Percentiles rank a stretch among this genome's conserved stretches.
These are phyloP conservation scores for Tagetes erecta DNA, from an alignment of 129 eudicot species.

Conservation along the genomic window DNA sequence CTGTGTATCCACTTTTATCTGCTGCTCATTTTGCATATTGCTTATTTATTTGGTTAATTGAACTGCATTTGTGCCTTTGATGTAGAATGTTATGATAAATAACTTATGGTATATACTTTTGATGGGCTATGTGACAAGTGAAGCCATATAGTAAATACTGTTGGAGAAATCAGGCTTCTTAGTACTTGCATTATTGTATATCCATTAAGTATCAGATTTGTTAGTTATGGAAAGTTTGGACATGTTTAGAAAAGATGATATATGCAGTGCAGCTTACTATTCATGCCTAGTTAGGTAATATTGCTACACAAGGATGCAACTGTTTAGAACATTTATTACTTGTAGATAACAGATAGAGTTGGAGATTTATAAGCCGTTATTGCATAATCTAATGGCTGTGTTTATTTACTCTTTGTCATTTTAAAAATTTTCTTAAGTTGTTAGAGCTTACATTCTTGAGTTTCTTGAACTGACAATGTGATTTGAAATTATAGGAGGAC, in stretches of 20 bases:
- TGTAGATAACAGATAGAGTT: conserved; percentile 11
- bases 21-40: not conserved
- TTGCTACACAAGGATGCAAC: not conserved
- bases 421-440: not conserved
- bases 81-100: conserved; percentile 2
- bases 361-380: not conserved
- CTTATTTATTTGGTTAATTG: conserved; percentile 3
- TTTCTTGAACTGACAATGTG: conserved; percentile 22
- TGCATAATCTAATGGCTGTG: conserved; percentile 19
- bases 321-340: conserved; percentile 18
- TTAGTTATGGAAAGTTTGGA: conserved; percentile 11
- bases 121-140: conserved; percentile 9
- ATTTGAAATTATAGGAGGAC: conserved; percentile 64
- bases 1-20: not conserved
- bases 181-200: too few relatives aligned
- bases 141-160: not conserved
- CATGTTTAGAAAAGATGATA: conserved; percentile 3
- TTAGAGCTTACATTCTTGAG: not conserved
- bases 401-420: conserved; percentile 9
- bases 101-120: conserved; percentile 5
- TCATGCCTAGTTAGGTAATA: conserved; percentile 23
- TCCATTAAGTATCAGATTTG: not conserved
- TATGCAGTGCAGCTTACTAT: conserved; percentile 19
- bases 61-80: conserved; percentile 19
- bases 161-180: not conserved